Evolutionary conservation across 164 flowering plant genomes (phyloP).

Genomic region (Warburgia ugandensis): DNA sequence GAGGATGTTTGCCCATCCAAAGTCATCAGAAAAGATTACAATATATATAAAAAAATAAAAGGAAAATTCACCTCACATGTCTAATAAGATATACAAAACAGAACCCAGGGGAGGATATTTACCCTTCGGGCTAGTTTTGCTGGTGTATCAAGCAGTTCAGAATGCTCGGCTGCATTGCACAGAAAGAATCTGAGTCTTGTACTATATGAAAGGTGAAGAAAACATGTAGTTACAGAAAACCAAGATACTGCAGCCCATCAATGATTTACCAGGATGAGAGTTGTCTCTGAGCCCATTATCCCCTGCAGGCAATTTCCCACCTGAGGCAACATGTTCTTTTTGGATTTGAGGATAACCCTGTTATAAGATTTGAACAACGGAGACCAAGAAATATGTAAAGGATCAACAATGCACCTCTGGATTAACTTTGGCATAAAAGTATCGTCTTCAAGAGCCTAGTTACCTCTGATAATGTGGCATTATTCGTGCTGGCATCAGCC

Average conservation of each 20-base stretch:
- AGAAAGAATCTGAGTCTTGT: not conserved
- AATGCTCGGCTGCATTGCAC: conserved; percentile 41
- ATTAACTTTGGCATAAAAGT: not conserved
- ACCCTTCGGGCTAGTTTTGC: conserved; percentile 70
- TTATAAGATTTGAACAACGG: conserved; percentile 23
- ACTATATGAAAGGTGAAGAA: not conserved
- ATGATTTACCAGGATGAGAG: conserved; percentile 4
- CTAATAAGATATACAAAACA: not conserved
- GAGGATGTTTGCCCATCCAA: not conserved
- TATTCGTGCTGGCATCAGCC: conserved; percentile 26
- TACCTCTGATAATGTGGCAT: conserved; percentile 36
- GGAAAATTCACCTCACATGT: conserved; percentile 1
- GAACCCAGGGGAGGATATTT: conserved; percentile 12
- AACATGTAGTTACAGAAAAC: conserved; percentile 1
- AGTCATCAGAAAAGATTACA: not conserved
- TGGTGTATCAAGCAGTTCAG: conserved; percentile 46
- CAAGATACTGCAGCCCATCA: not conserved
- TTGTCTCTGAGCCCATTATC: conserved; percentile 8
- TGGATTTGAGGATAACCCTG: conserved; percentile 24
- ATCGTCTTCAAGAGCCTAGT: conserved; percentile 1
- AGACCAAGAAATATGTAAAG: conserved; percentile 7
- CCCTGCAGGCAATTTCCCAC: conserved; percentile 13
- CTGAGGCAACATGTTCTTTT: conserved; percentile 16
- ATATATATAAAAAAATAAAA: no score
- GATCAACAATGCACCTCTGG: conserved; percentile 5